phyloP scores from a whole-genome alignment of 164 flowering plant species.

The Houttuynia cordata region DNA sequence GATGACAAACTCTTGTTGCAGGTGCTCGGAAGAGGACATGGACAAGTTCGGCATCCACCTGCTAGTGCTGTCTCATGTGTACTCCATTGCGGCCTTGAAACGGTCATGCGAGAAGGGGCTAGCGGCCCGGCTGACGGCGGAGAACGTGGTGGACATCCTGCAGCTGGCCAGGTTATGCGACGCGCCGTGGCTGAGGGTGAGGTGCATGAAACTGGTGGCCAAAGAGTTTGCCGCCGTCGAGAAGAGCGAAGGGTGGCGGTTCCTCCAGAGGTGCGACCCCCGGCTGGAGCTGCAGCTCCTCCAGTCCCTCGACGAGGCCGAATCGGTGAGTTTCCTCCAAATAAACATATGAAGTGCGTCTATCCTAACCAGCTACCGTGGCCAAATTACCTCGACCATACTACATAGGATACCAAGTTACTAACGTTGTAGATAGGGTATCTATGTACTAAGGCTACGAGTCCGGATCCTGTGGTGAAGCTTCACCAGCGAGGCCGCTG shows the following conservation, averaged over 20 bases:
- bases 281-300: conserved; percentile 72
- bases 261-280: conserved; percentile 64
- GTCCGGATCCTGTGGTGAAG: too few relatives aligned
- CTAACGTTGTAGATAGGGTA: too few relatives aligned
- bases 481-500: too few relatives aligned
- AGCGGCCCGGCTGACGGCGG: conserved; percentile 32
- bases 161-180: conserved; percentile 72
- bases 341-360: too few relatives aligned
- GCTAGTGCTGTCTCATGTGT: conserved; percentile 68
- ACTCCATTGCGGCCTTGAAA: conserved; percentile 51
- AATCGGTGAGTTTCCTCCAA: conserved; percentile 26
- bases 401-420: too few relatives aligned
- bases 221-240: conserved; percentile 50
- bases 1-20: conserved; percentile 9
- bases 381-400: too few relatives aligned
- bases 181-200: conserved; percentile 66
- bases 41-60: conserved; percentile 67
- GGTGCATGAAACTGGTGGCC: conserved; percentile 48
- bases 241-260: conserved; percentile 75
- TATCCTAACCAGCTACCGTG: too few relatives aligned
- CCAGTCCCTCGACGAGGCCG: conserved; percentile 67
- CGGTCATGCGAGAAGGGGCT: conserved; percentile 45
- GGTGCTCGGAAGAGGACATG: conserved; percentile 54
- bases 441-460: too few relatives aligned
- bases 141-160: conserved; percentile 68